Evolutionary conservation across 2,329 filamentous ascomycete genomes (phyloP).

Genomic region (Claviceps humidiphila): DNA sequence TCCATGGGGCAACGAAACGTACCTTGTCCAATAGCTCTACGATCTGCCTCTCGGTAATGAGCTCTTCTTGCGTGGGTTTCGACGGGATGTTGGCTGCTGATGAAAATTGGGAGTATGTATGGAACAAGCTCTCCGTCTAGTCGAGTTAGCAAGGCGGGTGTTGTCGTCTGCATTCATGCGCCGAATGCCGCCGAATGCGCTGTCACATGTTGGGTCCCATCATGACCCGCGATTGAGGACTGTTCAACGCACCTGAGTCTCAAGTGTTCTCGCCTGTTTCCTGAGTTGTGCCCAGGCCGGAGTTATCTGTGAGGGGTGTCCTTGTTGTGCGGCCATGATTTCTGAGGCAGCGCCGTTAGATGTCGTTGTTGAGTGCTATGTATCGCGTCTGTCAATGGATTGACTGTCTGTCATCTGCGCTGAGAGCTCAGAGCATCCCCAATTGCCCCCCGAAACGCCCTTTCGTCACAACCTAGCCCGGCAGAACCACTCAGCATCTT

Average conservation of each 20-base stretch:
- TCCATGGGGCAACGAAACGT: neutral
- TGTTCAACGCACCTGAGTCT: conserved; percentile 59
- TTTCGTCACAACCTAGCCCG: neutral
- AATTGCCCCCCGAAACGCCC: neutral
- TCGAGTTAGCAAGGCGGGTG: neutral
- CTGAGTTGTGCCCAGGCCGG: conserved; percentile 86
- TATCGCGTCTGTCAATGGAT: neutral
- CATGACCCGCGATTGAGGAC: neutral
- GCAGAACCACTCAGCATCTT: neutral
- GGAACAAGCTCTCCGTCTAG: conserved; percentile 73
- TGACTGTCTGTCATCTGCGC: neutral
- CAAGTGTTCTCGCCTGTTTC: conserved; percentile 77
- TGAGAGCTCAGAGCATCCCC: neutral
- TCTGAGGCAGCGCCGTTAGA: neutral
- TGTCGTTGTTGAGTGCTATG: neutral
- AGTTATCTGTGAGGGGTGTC: conserved; percentile 26
- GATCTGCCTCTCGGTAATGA: conserved; percentile 64
- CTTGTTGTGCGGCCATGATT: conserved; percentile 31
- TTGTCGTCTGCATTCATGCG: neutral
- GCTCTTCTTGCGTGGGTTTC: conserved; percentile 77
- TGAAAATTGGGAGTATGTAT: conserved; percentile 84
- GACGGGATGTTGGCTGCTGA: conserved; percentile 64
- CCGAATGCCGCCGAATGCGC: neutral
- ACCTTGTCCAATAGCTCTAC: conserved; percentile 73
- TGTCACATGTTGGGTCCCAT: neutral